Percentiles rank a stretch among this genome's conserved stretches.
phyloP scores from a whole-genome alignment of 345 rosid species.

The Aquilaria sinensis region DNA sequence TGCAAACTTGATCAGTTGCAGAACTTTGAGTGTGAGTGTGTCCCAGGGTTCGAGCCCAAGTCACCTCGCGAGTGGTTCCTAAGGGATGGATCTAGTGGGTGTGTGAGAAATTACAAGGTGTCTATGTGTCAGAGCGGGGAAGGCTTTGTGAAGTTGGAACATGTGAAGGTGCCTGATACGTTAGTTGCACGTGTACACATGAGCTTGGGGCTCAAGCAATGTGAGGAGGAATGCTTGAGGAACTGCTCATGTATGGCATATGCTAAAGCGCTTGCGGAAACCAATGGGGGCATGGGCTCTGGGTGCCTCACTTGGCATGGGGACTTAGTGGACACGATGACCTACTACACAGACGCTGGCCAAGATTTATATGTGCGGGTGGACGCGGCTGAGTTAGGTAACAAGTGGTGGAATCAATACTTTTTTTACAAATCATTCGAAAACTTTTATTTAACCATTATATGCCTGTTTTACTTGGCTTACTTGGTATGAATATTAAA shows the following conservation, averaged over 20 bases:
- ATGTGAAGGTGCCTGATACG: constrained; percentile 49
- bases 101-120: constrained; percentile 25
- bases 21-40: constrained; percentile 41
- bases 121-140: constrained; percentile 30
- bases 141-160: constrained; percentile 42
- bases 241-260: constrained; percentile 59
- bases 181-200: constrained; percentile 23
- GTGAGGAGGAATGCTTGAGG: constrained; percentile 33
- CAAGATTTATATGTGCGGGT: constrained; percentile 47
- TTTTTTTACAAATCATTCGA: too few species aligned
- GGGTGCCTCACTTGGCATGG: constrained; percentile 63
- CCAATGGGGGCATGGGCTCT: constrained; percentile 28
- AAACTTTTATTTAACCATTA: background rate
- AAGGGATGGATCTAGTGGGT: constrained; percentile 48
- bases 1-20: constrained; percentile 29
- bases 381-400: constrained; percentile 49
- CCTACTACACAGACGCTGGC: constrained; percentile 25
- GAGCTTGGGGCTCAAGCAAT: constrained; percentile 33
- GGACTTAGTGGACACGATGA: constrained; percentile 32
- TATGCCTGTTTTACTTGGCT: too few species aligned
- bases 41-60: constrained; percentile 66
- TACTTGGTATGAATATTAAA: too few species aligned
- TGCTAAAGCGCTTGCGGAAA: constrained; percentile 37
- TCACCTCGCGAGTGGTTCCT: constrained; percentile 36
- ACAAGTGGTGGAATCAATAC: too few species aligned